Conservation (phyloP, 805 yeast genomes). For the Dipodascopsis uninucleata region DNA sequence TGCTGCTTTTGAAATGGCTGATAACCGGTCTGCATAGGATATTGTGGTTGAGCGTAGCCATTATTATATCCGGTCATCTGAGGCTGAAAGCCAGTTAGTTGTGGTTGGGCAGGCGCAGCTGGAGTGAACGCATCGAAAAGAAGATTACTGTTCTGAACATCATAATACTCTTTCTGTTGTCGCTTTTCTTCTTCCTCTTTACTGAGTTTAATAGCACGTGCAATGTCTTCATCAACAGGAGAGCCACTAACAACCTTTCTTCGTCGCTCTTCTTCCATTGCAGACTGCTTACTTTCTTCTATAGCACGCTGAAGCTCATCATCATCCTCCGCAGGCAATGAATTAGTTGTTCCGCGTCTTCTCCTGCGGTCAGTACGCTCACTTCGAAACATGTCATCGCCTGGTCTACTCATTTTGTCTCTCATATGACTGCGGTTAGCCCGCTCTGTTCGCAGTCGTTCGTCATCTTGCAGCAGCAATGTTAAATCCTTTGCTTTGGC, state of each 20-base stretch:
- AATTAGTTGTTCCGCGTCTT: constrained; percentile 10
- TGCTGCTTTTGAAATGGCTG: constrained; percentile 16
- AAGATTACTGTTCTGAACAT: constrained; percentile 17
- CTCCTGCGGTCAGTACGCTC: constrained; percentile 4
- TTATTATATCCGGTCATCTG: constrained; percentile 3
- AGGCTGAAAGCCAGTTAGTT: constrained; percentile 5
- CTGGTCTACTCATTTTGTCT: constrained; percentile 16
- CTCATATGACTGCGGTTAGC: constrained; percentile 37
- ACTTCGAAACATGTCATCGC: constrained; percentile 12
- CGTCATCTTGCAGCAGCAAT: constrained; percentile 73
- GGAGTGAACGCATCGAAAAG: constrained; percentile 19
- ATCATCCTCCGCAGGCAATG: constrained; percentile 42
- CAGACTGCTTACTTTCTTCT: constrained; percentile 74
- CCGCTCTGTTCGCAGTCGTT: constrained; percentile 70
- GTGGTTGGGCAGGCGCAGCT: constrained; percentile 10
- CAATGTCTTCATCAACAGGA: constrained; percentile 57
- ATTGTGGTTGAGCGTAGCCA: constrained; percentile 8
- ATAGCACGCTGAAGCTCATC: constrained; percentile 76
- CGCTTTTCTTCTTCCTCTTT: constrained; percentile 67
- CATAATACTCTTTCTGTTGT: constrained; percentile 26
- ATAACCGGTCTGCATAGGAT: constrained; percentile 20
- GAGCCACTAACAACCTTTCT: constrained; percentile 38
- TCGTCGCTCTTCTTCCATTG: constrained; percentile 69
- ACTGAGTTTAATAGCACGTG: constrained; percentile 65
- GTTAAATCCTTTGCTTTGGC: constrained; percentile 89